Evolutionary conservation across 352 stramenopile species (phyloP).

Genomic region (Phytophthora pini): DNA sequence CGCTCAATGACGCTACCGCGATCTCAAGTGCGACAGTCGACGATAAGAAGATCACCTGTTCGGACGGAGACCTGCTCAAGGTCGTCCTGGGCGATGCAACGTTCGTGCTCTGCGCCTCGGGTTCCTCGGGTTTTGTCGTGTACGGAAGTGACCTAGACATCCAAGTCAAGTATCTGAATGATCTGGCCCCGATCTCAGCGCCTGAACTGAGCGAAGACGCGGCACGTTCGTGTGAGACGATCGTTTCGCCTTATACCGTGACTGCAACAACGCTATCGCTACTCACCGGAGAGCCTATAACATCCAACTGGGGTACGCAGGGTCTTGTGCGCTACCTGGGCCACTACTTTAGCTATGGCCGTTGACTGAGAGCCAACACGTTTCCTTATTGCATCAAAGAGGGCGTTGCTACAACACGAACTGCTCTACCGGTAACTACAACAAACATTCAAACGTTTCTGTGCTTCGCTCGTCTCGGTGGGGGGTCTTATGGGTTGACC

Average conservation of each 20-base stretch:
- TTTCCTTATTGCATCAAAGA: too few species aligned
- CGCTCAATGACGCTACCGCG: slow-evolving; percentile 23
- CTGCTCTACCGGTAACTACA: too few species aligned
- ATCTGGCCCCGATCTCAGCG: slow-evolving; percentile 6
- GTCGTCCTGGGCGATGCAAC: slow-evolving; percentile 31
- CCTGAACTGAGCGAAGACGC: slow-evolving; percentile 15
- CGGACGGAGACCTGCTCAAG: slow-evolving; percentile 35
- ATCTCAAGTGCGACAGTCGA: slow-evolving; percentile 19
- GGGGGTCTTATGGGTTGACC: too few species aligned
- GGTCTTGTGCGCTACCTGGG: slow-evolving; percentile 14
- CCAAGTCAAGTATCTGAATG: slow-evolving; percentile 17
- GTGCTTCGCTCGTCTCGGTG: too few species aligned
- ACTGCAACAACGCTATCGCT: slow-evolving; percentile 29
- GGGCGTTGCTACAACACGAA: too few species aligned
- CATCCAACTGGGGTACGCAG: slow-evolving; percentile 3
- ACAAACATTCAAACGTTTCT: too few species aligned
- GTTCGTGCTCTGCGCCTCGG: slow-evolving; percentile 36
- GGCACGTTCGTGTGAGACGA: slow-evolving; percentile 14
- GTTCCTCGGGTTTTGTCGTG: slow-evolving; percentile 18
- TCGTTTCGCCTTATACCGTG: slow-evolving; percentile 18
- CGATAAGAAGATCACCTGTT: slow-evolving; percentile 29
- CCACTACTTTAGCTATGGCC: slow-evolving; percentile 17
- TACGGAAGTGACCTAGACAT: slow-evolving; percentile 35
- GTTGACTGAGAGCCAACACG: slow-evolving; percentile 1
- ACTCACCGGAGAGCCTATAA: slow-evolving; percentile 17